Evolutionary conservation across 2,329 filamentous ascomycete species (phyloP).

Genomic region (Tetracladium maxilliforme): DNA sequence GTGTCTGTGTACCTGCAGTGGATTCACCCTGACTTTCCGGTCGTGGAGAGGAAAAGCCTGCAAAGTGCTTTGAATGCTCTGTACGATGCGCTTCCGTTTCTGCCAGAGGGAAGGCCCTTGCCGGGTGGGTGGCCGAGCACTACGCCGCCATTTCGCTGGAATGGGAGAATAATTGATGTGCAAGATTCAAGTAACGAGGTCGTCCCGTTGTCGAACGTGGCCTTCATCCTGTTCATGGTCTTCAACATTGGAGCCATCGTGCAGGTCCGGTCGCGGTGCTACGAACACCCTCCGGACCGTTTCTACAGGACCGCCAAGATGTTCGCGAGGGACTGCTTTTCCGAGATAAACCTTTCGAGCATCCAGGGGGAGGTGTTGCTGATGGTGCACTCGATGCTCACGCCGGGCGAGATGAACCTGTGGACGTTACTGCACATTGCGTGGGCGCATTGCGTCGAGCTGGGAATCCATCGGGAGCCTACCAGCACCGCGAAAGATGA

Average conservation of each 20-base stretch:
- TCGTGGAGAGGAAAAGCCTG: too few relatives aligned
- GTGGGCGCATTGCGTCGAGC: constrained; percentile 20
- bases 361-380: constrained; percentile 17
- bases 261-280: constrained; percentile 16
- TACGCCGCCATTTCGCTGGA: too few relatives aligned
- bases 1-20: too few relatives aligned
- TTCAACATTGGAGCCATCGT: constrained; percentile 19
- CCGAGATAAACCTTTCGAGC: constrained; percentile 15
- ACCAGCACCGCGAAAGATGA: constrained; percentile 3
- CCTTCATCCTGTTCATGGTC: constrained; percentile 18
- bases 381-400: constrained; percentile 16
- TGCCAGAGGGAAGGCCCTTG: too few relatives aligned
- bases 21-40: too few relatives aligned
- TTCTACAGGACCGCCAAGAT: constrained; percentile 17
- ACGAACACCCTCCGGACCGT: constrained; percentile 16
- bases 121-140: too few relatives aligned
- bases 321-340: constrained; percentile 16
- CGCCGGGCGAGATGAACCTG: constrained; percentile 17
- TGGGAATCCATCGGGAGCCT: constrained; percentile 20
- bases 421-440: constrained; percentile 20
- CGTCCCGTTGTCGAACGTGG: constrained; percentile 9
- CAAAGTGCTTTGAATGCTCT: too few relatives aligned
- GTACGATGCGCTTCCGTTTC: too few relatives aligned
- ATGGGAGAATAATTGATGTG: constrained; percentile 1
- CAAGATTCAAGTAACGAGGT: background rate